Conservation (phyloP, 306 rosid species). For the Macrotyloma uniflorum region DNA sequence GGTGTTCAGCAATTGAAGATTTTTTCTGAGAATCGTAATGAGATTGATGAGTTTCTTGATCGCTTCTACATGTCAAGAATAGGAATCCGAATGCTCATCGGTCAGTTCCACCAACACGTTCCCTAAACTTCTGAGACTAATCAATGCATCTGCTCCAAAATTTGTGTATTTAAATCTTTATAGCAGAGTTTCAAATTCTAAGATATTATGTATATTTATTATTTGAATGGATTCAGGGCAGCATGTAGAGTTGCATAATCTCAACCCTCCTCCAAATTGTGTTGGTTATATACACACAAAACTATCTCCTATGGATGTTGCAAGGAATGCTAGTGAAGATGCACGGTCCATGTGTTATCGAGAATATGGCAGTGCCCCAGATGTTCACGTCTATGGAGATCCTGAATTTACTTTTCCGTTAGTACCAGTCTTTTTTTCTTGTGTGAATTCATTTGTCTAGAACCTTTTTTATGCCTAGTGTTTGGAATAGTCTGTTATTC, state of each 20-base stretch:
- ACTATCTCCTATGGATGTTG: slow-evolving; percentile 83
- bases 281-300: slow-evolving; percentile 91
- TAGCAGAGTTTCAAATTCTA: neutral
- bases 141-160: neutral
- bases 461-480: neutral
- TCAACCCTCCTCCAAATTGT: slow-evolving; percentile 73
- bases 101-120: slow-evolving; percentile 43
- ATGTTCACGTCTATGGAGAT: slow-evolving; percentile 77
- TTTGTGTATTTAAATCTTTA: neutral
- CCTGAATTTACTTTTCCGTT: slow-evolving; percentile 90
- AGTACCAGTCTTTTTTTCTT: slow-evolving; percentile 42
- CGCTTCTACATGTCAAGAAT: slow-evolving; percentile 97
- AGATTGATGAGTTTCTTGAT: slow-evolving; percentile 88
- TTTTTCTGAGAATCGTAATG: slow-evolving; percentile 57
- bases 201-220: neutral
- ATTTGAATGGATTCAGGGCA: slow-evolving; percentile 68
- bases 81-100: slow-evolving; percentile 97
- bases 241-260: slow-evolving; percentile 96
- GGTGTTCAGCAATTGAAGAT: slow-evolving; percentile 93
- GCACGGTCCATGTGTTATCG: slow-evolving; percentile 82
- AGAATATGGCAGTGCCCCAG: slow-evolving; percentile 87
- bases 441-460: slow-evolving; percentile 3
- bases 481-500: neutral
- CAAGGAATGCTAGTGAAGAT: slow-evolving; percentile 76
- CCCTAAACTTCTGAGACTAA: slow-evolving; percentile 9